A percentile compares a stretch with the other conserved stretches of the same genome.
phyloP scores from a whole-genome alignment of 441 rosid species.

The Syzygium syzygioides region DNA sequence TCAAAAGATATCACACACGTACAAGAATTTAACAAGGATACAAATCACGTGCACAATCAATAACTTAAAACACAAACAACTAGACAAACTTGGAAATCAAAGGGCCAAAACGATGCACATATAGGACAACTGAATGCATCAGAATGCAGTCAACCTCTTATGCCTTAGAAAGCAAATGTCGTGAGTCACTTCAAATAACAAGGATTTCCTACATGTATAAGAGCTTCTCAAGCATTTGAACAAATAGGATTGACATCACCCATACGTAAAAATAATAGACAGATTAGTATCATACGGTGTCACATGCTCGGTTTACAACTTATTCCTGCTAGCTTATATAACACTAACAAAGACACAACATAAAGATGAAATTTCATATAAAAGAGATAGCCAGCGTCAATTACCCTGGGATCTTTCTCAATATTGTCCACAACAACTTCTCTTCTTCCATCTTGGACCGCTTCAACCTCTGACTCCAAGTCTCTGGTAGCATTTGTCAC shows the following conservation, averaged over 20 bases:
- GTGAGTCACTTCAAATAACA: not conserved
- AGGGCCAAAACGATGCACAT: not conserved
- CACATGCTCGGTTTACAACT: not conserved
- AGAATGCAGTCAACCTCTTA: not conserved
- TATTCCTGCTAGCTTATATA: not conserved
- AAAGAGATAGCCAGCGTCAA: not conserved
- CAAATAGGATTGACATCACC: not conserved
- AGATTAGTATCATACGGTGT: not conserved
- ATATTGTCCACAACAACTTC: constrained; percentile 79
- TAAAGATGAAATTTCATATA: not conserved
- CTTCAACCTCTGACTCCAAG: constrained; percentile 72
- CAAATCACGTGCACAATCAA: not conserved
- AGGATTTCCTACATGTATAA: not conserved
- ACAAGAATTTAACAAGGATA: not conserved
- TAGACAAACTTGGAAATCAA: not conserved
- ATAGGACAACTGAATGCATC: not conserved
- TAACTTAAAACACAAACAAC: not conserved
- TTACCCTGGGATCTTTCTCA: constrained; percentile 54
- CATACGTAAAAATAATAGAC: not conserved
- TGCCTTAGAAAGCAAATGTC: not conserved
- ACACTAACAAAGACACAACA: not conserved
- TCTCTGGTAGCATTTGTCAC: constrained; percentile 73
- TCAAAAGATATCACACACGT: not conserved
- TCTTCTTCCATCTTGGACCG: constrained; percentile 79
- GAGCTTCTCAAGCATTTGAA: not conserved